A percentile compares a stretch with the other conserved stretches of the same genome.
Evolutionary conservation across 257 asterid genomes (phyloP).

Genomic region (Orobanche coerulescens): DNA sequence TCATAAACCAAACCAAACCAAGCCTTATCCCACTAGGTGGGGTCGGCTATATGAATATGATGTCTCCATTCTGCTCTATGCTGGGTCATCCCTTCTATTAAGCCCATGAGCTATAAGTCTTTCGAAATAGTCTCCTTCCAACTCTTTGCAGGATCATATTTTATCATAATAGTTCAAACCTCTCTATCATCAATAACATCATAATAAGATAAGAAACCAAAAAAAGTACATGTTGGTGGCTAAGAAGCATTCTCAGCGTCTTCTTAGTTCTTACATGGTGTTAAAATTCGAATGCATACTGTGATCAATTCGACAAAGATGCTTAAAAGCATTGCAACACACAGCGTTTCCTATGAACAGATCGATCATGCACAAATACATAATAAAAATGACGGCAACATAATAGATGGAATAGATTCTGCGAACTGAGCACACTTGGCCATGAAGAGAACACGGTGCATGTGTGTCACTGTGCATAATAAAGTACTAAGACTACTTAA

Average conservation of each 20-base stretch:
- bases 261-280: slow-evolving; percentile 4
- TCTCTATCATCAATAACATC: slow-evolving; percentile 8
- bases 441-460: background rate
- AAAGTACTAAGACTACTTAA: background rate
- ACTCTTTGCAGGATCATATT: too few species aligned
- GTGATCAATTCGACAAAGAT: background rate
- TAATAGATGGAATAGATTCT: background rate
- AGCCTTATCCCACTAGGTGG: too few species aligned
- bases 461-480: background rate
- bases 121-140: too few species aligned
- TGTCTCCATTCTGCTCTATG: too few species aligned
- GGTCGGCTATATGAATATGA: too few species aligned
- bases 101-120: too few species aligned
- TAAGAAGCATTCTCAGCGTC: slow-evolving; percentile 6
- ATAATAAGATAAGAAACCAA: background rate
- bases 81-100: too few species aligned
- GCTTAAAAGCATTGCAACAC: background rate
- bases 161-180: slow-evolving; percentile 7
- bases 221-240: background rate
- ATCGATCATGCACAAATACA: slow-evolving; percentile 10
- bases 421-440: slow-evolving; percentile 9
- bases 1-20: too few species aligned
- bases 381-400: slow-evolving; percentile 1
- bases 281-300: slow-evolving; percentile 3
- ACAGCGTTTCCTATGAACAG: slow-evolving; percentile 2